A percentile compares a stretch with the other conserved stretches of the same genome.
Conservation (phyloP, 2,329 filamentous ascomycete genomes). For the Cordyceps tenuipes region DNA sequence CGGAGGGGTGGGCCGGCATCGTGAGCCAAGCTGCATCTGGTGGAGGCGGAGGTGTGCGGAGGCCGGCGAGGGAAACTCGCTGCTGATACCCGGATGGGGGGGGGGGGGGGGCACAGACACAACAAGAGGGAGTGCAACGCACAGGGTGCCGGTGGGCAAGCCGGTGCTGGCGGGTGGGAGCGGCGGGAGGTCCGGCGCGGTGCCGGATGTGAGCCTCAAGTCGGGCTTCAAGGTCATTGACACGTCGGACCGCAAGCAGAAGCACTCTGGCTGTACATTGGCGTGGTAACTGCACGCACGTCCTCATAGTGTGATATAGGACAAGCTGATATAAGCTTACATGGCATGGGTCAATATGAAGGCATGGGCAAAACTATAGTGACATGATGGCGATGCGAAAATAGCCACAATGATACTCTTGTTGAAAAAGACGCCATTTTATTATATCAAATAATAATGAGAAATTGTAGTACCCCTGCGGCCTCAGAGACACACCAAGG, state of each 20-base stretch:
- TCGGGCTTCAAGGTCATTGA: constrained; percentile 7
- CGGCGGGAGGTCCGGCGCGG: neutral
- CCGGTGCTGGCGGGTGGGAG: neutral
- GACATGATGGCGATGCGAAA: too few species aligned
- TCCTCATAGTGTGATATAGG: too few species aligned
- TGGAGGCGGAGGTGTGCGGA: constrained; percentile 6
- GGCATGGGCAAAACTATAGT: too few species aligned
- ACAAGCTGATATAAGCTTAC: neutral
- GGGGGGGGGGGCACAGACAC: too few species aligned
- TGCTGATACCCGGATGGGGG: constrained; percentile 2
- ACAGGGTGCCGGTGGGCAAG: constrained; percentile 1
- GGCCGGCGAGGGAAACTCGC: constrained; percentile 7
- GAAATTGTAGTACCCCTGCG: too few species aligned
- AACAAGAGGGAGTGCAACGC: constrained; percentile 3
- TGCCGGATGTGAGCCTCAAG: constrained; percentile 5
- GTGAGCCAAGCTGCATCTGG: constrained; percentile 9
- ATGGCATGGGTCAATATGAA: neutral
- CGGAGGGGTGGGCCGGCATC: constrained; percentile 1
- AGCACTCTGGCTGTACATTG: constrained; percentile 1
- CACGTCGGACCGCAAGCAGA: neutral
- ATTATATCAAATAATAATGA: too few species aligned
- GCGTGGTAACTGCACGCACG: neutral
- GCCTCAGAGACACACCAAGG: too few species aligned
- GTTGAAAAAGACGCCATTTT: too few species aligned
- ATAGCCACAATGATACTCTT: too few species aligned